Evolutionary conservation across 345 rosid species (phyloP).

Genomic region (Excoecaria agallocha): DNA sequence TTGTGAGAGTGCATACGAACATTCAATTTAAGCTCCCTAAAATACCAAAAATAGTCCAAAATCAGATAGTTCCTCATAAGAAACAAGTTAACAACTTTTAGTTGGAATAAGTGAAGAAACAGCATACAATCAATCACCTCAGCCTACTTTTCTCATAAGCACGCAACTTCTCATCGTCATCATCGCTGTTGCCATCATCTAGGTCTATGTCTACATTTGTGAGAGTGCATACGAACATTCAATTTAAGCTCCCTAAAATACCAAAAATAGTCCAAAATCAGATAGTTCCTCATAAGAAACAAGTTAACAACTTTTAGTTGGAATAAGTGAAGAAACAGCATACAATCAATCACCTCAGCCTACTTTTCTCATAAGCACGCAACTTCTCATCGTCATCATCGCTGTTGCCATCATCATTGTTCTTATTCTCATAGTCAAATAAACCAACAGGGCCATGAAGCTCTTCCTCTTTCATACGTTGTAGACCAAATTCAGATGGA

Average conservation of each 20-base stretch:
- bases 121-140: constrained; percentile 42
- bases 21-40: background rate
- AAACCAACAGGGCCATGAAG: constrained; percentile 81
- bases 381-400: constrained; percentile 44
- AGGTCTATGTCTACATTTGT: too few relatives aligned
- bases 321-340: background rate
- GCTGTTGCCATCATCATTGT: constrained; percentile 26
- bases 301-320: background rate
- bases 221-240: background rate
- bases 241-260: background rate
- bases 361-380: constrained; percentile 76
- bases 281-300: background rate
- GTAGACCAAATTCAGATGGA: constrained; percentile 89
- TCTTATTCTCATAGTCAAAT: constrained; percentile 47
- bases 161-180: constrained; percentile 53
- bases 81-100: background rate
- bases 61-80: background rate
- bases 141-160: constrained; percentile 77
- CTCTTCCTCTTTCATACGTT: constrained; percentile 93
- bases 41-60: background rate
- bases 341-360: constrained; percentile 54
- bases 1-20: too few relatives aligned
- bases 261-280: background rate
- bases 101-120: background rate
- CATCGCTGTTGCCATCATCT: background rate